These are phyloP conservation scores for Acer negundo DNA, from an alignment of 345 rosid species.

Conservation along the genomic window DNA sequence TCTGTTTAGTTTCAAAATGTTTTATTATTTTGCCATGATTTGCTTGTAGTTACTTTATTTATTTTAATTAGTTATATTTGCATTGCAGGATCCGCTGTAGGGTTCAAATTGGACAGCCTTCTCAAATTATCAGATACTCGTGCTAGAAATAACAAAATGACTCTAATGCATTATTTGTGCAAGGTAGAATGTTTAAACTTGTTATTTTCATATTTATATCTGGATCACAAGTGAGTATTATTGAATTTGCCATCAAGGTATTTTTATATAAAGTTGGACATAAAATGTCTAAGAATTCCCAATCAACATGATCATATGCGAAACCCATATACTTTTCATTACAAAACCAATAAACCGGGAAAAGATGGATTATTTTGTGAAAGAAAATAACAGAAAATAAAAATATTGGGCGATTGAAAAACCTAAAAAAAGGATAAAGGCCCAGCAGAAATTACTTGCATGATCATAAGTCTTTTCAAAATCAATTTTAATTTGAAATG, in stretches of 20 bases:
- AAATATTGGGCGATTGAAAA: too few species aligned
- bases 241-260: neutral
- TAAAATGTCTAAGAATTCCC: too few species aligned
- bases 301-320: too few species aligned
- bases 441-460: too few species aligned
- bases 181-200: slow-evolving; percentile 57
- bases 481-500: too few species aligned
- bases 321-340: too few species aligned
- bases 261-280: neutral
- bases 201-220: neutral
- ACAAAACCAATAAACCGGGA: too few species aligned
- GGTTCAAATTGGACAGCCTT: slow-evolving; percentile 97
- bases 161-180: slow-evolving; percentile 94
- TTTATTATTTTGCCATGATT: neutral
- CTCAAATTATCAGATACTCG: slow-evolving; percentile 96
- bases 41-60: slow-evolving; percentile 11
- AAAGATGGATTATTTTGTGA: too few species aligned
- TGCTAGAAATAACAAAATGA: slow-evolving; percentile 94
- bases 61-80: slow-evolving; percentile 6
- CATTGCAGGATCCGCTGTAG: slow-evolving; percentile 87
- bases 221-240: neutral
- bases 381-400: too few species aligned
- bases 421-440: too few species aligned
- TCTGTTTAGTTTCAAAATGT: slow-evolving; percentile 11
- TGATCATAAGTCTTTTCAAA: too few species aligned